Conservation (phyloP, 768 basidiomycete species). For the Podaxis mareebaensis region DNA sequence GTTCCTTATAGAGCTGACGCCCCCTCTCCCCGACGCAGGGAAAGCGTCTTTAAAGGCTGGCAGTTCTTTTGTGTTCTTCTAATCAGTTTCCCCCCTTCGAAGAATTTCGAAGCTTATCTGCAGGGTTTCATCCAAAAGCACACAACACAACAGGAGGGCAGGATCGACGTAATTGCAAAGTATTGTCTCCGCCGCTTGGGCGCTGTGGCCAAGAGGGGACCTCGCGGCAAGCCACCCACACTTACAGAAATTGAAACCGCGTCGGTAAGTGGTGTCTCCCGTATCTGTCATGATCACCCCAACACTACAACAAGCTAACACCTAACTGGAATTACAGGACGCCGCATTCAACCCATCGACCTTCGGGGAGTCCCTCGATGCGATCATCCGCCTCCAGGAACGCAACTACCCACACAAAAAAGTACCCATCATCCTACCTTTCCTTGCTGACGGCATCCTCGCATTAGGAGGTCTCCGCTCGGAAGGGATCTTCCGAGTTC, state of each 20-base stretch:
- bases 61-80: slow-evolving; percentile 88
- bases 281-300: not conserved
- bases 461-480: slow-evolving; percentile 81
- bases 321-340: slow-evolving; percentile 46
- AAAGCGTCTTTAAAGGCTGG: slow-evolving; percentile 90
- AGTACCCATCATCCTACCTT: slow-evolving; percentile 91
- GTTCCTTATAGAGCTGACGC: slow-evolving; percentile 6
- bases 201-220: slow-evolving; percentile 79
- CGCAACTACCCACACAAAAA: slow-evolving; percentile 82
- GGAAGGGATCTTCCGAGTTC: slow-evolving; percentile 92
- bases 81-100: slow-evolving; percentile 92
- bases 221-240: slow-evolving; percentile 80
- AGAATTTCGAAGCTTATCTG: slow-evolving; percentile 87
- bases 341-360: slow-evolving; percentile 95
- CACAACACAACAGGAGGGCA: slow-evolving; percentile 65
- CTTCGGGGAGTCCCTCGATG: slow-evolving; percentile 88
- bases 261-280: slow-evolving; percentile 49
- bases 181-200: slow-evolving; percentile 81
- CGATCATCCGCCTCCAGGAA: slow-evolving; percentile 81
- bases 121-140: slow-evolving; percentile 77
- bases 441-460: slow-evolving; percentile 90
- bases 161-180: slow-evolving; percentile 89
- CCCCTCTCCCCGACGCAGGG: slow-evolving; percentile 44
- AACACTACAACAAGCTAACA: not conserved
- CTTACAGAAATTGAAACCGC: slow-evolving; percentile 90